Conservation (phyloP, 306 rosid species). For the cucumber (Cucumis sativus) region Cucumber_9930_V3 NC_026657.2:37377501-37378000, state of each 20-base stretch:
- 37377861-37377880: no score
- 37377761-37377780: not conserved
- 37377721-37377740: not conserved
- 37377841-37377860: no score
- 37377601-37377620: not conserved
- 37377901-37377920: no score
- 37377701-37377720: not conserved
- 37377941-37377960: no score
- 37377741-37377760: not conserved
- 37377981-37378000: not conserved
- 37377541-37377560: not conserved
- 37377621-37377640: constrained; percentile 12
- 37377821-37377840: no score
- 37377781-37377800: not conserved
- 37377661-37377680: not conserved
- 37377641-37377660: constrained; percentile 19
- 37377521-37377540: no score
- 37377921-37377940: no score
- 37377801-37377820: no score
- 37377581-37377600: not conserved
- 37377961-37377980: no score
- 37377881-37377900: no score
- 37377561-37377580: not conserved
- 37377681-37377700: not conserved
- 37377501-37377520: not conserved